Base-by-base conservation (phyloP, 148 eudicot species). In the Arctostaphylos glauca region DNA sequence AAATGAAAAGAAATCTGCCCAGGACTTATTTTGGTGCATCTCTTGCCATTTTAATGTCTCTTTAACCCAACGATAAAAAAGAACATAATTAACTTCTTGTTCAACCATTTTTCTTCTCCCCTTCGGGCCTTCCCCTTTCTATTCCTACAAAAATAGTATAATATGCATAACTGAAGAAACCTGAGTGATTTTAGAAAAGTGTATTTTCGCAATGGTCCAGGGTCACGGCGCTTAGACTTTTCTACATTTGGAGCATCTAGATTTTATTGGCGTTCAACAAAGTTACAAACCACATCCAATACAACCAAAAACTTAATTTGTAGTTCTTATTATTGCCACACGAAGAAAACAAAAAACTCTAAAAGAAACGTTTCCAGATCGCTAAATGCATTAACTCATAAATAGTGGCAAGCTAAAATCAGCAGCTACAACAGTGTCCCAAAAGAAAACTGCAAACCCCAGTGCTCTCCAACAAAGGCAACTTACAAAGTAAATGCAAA, bases 331-430 rank as follows among this genome's bases (percentile, higher is more conserved):
- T 66, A 4, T 4, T 25, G 43, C 6, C 71, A 12, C 25, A 66
- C 9, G 31, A 12, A 9, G 43, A 64, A 15, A 64, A 9, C 15
- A 25, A 66, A 25, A 10, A 4, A 15, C 10, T 66, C 16, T 59
- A 41, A 49, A 49, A 38, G 62, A 64, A 66, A 14, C 56, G n/a
- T n/a, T 73, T 46, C 38, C 10, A 53, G 6, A 82, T 76, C 64
- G 62, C 44, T 23, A 48, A 58, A 44, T 56, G 7, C n/a, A 56
- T 47, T 66, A 76, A 82, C 73, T 19, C 41, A 71, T 53, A 6
- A 64, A 72, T 52, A 82, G 44, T 77, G 67, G 41, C 60, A 77
- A 55, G 41, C 54, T 59, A 49, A 77, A 23, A 82, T 43, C 74
- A 75, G 53, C 79, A 76, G 5, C 84, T 82, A 49, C 50, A 79